phyloP scores from a whole-genome alignment of 345 rosid species.

The Citrus sp. region DNA sequence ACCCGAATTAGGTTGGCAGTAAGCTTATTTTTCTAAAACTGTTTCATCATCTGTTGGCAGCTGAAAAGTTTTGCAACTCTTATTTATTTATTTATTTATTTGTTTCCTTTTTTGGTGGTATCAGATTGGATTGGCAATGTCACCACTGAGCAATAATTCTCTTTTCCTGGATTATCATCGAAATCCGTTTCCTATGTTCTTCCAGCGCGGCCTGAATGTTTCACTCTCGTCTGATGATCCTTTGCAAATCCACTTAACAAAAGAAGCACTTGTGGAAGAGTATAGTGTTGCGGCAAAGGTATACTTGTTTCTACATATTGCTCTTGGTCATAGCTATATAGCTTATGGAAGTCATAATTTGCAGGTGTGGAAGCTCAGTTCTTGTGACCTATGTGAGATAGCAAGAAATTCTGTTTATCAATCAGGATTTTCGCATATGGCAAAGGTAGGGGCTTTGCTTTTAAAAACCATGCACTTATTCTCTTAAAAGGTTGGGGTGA shows the following conservation, averaged over 20 bases:
- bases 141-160: constrained; percentile 59
- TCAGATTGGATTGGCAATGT: constrained; percentile 53
- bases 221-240: constrained; percentile 56
- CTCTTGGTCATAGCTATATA: neutral
- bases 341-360: neutral
- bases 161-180: constrained; percentile 54
- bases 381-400: constrained; percentile 58
- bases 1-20: neutral
- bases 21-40: neutral
- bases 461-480: neutral
- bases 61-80: neutral
- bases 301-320: neutral
- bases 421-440: constrained; percentile 43
- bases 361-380: constrained; percentile 55
- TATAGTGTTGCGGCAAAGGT: constrained; percentile 60
- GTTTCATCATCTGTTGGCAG: neutral
- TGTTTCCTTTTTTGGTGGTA: neutral
- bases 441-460: constrained; percentile 31
- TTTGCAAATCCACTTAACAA: constrained; percentile 55
- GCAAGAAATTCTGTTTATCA: constrained; percentile 56
- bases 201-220: constrained; percentile 52
- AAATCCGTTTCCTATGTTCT: constrained; percentile 44
- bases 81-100: neutral
- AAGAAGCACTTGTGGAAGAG: constrained; percentile 54
- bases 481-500: neutral